Base-by-base conservation (phyloP, 768 basidiomycete genomes). In the Calvatia gigantea region DNA sequence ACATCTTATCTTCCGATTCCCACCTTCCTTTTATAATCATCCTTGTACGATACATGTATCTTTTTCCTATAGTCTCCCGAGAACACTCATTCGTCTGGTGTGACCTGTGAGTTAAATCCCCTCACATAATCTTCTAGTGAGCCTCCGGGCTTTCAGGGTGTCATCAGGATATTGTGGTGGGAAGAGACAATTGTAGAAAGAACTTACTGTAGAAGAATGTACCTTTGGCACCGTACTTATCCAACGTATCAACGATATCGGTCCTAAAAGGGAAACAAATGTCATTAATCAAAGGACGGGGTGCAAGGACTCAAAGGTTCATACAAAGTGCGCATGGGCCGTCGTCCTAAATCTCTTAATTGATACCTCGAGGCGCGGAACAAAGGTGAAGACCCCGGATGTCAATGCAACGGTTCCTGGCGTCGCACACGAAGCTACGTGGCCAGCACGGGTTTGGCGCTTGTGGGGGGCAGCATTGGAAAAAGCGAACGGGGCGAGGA, bases 271-370 rank as follows among this genome's bases (percentile, higher is more conserved):
- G 1, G 23, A 21, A 23, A 11, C 21, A 11, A n/a, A 7, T 19
- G 33, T 8, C n/a, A 6, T 53, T 25, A 8, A 28, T 6, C n/a
- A 32, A 19, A 19, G 15, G 12, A 33, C 31, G 29, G 12, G 11
- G n/a, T 17, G 27, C 2, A 23, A 35, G 14, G 8, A 12, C 11
- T 35, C 12, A 6, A n/a, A 25, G 15, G n/a, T n/a, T n/a, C 70
- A 51, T 56, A 75, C 71, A 71, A 43, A 46, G 71, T 75, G 3
- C 56, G 55, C 65, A 77, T 11, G 77, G 76, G 7, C 77, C 77
- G 57, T 78, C 77, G 54, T 78, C 76, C 75, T 76, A 33, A 5
- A 14, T 48, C 52, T 21, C 19, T 12, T 8, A 12, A 29, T 42
- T 47, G 54, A 25, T 17, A 49, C 12, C 8, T 56, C 25, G n/a